A percentile compares a stretch with the other conserved stretches of the same genome.
phyloP scores from a whole-genome alignment of 306 rosid genomes.

The peach (Prunus persica) region Prunus_persica_NCBIv2 NC_034011.1:26485501-26486000 shows the following conservation, averaged over 20 bases:
- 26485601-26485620: not conserved
- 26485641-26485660: not conserved
- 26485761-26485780: constrained; percentile 4
- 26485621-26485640: not conserved
- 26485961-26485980: constrained; percentile 10
- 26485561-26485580: constrained; percentile 23
- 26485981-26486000: not conserved
- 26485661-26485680: not conserved
- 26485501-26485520: constrained; percentile 94
- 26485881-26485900: constrained; percentile 87
- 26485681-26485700: not conserved
- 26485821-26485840: constrained; percentile 99
- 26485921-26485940: constrained; percentile 97
- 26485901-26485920: constrained; percentile 98
- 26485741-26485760: not conserved
- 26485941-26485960: constrained; percentile 83
- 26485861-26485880: constrained; percentile 82
- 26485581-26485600: constrained; percentile 23
- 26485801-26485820: constrained; percentile 93
- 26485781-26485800: constrained; percentile 40
- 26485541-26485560: constrained; percentile 84
- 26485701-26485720: not conserved
- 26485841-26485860: constrained; percentile 92
- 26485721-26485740: not conserved
- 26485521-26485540: constrained; percentile 91